Evolutionary conservation across 208 protist species (phyloP).

Genomic region (Wallacemonas sp.): DNA sequence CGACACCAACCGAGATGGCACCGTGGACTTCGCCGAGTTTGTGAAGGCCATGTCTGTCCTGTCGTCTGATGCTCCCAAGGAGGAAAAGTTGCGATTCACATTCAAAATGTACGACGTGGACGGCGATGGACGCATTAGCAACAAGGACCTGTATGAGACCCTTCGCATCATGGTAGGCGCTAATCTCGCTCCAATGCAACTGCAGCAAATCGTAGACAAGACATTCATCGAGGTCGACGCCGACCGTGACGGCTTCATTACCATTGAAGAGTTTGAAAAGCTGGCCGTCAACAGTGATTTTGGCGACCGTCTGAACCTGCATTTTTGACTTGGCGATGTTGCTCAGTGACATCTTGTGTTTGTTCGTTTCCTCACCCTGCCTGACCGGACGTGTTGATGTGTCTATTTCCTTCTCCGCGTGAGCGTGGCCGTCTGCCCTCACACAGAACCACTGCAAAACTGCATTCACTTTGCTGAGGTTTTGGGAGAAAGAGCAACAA

Average conservation of each 20-base stretch:
- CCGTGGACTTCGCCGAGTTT: constrained; percentile 88
- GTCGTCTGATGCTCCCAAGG: constrained; percentile 65
- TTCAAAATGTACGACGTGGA: constrained; percentile 97
- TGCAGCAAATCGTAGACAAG: constrained; percentile 96
- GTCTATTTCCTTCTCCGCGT: no score
- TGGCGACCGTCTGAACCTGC: constrained; percentile 82
- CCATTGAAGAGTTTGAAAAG: constrained; percentile 91
- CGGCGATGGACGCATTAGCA: constrained; percentile 93
- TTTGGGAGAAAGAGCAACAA: no score
- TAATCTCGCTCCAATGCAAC: constrained; percentile 88
- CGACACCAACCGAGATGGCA: constrained; percentile 66
- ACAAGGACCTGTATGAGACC: constrained; percentile 92
- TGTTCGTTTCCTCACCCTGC: no score
- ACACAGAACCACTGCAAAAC: no score
- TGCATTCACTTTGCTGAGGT: no score
- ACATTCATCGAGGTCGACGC: constrained; percentile 93
- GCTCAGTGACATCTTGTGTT: not conserved
- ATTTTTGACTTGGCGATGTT: constrained; percentile 60
- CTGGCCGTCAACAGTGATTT: constrained; percentile 73
- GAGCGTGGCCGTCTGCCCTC: no score
- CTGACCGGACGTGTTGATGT: no score
- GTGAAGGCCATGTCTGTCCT: constrained; percentile 83
- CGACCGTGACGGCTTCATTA: constrained; percentile 92
- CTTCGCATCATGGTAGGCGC: constrained; percentile 93
- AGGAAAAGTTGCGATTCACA: constrained; percentile 87